These are phyloP conservation scores for Jamesozyma spencerorum DNA, from an alignment of 805 yeast genomes.

Conservation along the genomic window DNA sequence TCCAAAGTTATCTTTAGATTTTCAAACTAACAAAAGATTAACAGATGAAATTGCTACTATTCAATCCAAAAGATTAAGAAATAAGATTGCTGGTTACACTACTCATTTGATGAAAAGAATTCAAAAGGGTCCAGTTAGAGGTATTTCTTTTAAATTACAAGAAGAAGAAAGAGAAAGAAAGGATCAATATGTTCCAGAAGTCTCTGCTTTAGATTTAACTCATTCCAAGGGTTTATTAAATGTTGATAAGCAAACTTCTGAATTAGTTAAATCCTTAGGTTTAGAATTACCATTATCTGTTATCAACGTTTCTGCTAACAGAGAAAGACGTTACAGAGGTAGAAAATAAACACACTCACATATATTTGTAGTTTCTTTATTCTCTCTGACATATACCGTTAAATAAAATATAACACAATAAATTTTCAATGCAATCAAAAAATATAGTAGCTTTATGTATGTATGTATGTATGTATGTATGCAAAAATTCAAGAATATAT, in stretches of 20 bases:
- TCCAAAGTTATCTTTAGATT: conserved; percentile 98
- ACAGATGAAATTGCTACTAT: conserved; percentile 97
- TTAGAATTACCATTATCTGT: conserved; percentile 80
- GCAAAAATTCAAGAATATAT: background rate
- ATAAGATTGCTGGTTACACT: conserved; percentile 99
- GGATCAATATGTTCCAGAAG: conserved; percentile 99
- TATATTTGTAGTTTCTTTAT: background rate
- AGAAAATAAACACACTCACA: conserved; percentile 46
- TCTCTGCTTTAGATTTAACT: conserved; percentile 97
- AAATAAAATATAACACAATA: background rate
- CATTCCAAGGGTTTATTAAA: conserved; percentile 93
- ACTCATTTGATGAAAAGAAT: conserved; percentile 99
- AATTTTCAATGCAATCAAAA: background rate
- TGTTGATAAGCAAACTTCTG: conserved; percentile 95
- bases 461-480: background rate
- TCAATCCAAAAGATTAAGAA: conserved; percentile 99
- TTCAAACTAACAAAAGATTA: conserved; percentile 99
- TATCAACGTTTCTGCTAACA: conserved; percentile 79
- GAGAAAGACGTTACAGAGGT: conserved; percentile 88
- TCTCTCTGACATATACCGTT: background rate
- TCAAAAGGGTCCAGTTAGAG: conserved; percentile 99
- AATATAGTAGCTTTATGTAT: background rate
- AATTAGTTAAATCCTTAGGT: conserved; percentile 88
- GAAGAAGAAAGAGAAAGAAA: conserved; percentile 99
- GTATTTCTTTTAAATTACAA: conserved; percentile 99